Evolutionary conservation across 2,329 filamentous ascomycete species (phyloP).

Genomic region (Dactylellina parvicollis): DNA sequence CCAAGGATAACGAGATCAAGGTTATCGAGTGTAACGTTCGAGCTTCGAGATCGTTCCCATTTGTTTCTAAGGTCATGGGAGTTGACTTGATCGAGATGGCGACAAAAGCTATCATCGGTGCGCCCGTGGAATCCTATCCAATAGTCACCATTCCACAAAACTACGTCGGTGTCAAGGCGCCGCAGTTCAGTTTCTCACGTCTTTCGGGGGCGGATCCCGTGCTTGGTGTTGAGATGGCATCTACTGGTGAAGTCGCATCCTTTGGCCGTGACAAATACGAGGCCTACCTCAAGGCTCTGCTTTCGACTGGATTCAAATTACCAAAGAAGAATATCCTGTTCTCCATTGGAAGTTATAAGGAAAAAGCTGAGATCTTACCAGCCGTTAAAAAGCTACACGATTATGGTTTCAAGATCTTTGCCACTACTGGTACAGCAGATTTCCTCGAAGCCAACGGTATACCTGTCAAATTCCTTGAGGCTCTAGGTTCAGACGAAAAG

Average conservation of each 20-base stretch:
- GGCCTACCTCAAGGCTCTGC: constrained; percentile 93
- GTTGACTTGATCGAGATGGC: constrained; percentile 98
- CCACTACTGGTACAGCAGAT: constrained; percentile 94
- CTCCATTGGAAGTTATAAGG: constrained; percentile 96
- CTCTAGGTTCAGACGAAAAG: constrained; percentile 75
- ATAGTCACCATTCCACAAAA: constrained; percentile 77
- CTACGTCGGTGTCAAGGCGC: constrained; percentile 96
- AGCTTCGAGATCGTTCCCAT: constrained; percentile 94
- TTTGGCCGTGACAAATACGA: constrained; percentile 97
- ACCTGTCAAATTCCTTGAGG: constrained; percentile 91
- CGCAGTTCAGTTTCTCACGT: constrained; percentile 98
- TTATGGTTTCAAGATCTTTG: constrained; percentile 94
- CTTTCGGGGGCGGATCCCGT: constrained; percentile 96
- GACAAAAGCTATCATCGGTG: constrained; percentile 91
- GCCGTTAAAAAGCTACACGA: constrained; percentile 88
- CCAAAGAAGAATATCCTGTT: constrained; percentile 95
- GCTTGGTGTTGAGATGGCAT: constrained; percentile 98
- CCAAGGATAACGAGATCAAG: constrained; percentile 99
- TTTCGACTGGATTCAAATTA: constrained; percentile 95
- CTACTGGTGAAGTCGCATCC: constrained; percentile 95
- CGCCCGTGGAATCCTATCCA: constrained; percentile 84
- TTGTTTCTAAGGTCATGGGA: constrained; percentile 98
- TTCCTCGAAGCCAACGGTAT: constrained; percentile 94
- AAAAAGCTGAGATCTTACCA: constrained; percentile 96
- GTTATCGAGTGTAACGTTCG: constrained; percentile 99